Evolutionary conservation across 83 land plant species (phyloP).

Genomic region (Larix sibirica): DNA sequence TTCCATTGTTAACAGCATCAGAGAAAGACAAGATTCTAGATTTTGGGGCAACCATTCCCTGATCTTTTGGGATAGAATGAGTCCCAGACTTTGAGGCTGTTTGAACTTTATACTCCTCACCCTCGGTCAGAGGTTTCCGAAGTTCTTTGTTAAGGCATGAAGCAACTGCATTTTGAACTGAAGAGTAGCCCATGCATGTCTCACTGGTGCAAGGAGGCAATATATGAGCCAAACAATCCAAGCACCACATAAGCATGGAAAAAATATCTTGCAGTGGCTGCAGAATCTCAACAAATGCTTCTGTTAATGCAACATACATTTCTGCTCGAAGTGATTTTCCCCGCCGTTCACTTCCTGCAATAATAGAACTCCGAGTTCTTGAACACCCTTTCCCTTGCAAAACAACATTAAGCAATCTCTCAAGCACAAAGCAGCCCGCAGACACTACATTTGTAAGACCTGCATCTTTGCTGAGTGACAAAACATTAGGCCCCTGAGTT

Average conservation of each 20-base stretch:
- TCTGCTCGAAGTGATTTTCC: slow-evolving; percentile 23
- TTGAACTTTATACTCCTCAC: not conserved
- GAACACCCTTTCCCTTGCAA: slow-evolving; percentile 21
- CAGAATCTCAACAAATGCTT: slow-evolving; percentile 32
- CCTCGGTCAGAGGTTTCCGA: not conserved
- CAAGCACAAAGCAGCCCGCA: slow-evolving; percentile 26
- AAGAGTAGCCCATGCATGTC: not conserved
- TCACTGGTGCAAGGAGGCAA: slow-evolving; percentile 15
- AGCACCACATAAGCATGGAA: slow-evolving; percentile 31
- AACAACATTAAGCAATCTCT: slow-evolving; percentile 27
- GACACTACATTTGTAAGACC: slow-evolving; percentile 29
- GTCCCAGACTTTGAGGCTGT: slow-evolving; percentile 14
- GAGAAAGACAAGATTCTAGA: slow-evolving; percentile 12
- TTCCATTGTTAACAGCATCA: not conserved
- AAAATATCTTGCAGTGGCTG: slow-evolving; percentile 28
- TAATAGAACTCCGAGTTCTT: not conserved
- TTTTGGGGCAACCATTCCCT: slow-evolving; percentile 3
- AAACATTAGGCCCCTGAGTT: slow-evolving; percentile 6
- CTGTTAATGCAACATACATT: slow-evolving; percentile 37
- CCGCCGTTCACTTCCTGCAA: slow-evolving; percentile 5
- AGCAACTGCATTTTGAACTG: slow-evolving; percentile 3
- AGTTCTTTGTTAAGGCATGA: slow-evolving; percentile 7
- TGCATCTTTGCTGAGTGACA: slow-evolving; percentile 17
- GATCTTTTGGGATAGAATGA: slow-evolving; percentile 8
- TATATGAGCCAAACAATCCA: slow-evolving; percentile 31